These are phyloP conservation scores for Linnemannia zychae DNA, from an alignment of 192 early-diverging fungal genomes.

Conservation along the genomic window DNA sequence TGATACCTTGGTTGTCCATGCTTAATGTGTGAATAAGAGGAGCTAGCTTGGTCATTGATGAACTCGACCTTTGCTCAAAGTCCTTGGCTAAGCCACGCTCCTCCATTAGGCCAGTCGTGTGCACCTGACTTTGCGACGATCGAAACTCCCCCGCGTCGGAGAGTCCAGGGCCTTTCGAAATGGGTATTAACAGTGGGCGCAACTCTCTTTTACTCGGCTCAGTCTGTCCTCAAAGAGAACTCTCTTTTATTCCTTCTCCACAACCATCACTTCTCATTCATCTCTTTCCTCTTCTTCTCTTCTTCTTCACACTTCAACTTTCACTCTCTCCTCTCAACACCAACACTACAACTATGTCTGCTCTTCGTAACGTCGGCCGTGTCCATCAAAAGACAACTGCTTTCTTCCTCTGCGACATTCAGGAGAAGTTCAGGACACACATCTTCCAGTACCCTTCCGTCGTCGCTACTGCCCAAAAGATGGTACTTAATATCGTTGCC, in stretches of 20 bases:
- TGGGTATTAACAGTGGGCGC: neutral
- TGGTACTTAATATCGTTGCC: constrained; percentile 66
- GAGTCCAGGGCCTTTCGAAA: neutral
- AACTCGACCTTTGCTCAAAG: neutral
- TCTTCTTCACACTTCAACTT: neutral
- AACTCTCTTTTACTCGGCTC: neutral
- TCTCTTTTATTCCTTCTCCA: neutral
- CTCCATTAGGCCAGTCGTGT: neutral
- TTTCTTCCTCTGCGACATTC: constrained; percentile 96
- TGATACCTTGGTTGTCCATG: neutral
- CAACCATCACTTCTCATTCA: neutral
- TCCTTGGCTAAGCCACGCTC: neutral
- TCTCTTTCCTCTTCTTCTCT: neutral
- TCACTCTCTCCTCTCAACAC: neutral
- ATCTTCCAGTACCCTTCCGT: constrained; percentile 89
- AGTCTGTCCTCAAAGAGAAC: neutral
- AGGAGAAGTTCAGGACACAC: constrained; percentile 80
- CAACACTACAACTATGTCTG: constrained; percentile 21
- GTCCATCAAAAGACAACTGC: constrained; percentile 74
- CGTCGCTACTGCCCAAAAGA: constrained; percentile 87
- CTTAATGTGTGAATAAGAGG: neutral
- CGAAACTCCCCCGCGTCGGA: neutral
- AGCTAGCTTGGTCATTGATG: neutral
- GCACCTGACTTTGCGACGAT: neutral
- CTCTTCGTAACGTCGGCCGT: constrained; percentile 64